These are phyloP conservation scores for Elsinoe perseae DNA, from an alignment of 2,329 filamentous ascomycete genomes.

Conservation along the genomic window DNA sequence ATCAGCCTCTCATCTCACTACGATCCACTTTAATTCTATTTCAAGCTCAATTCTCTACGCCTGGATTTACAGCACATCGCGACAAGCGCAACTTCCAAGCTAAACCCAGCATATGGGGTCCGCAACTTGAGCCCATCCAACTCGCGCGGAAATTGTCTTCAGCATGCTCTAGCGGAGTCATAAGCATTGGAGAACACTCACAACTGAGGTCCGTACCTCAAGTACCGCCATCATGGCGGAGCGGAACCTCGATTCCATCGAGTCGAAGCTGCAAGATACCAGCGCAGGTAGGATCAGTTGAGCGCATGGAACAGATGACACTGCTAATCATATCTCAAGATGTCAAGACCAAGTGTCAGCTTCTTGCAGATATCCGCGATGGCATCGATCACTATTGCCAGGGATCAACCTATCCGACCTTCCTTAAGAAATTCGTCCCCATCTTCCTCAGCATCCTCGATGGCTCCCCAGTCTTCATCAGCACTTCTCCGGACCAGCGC, in stretches of 20 bases:
- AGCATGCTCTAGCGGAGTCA: not conserved
- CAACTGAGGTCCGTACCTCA: not conserved
- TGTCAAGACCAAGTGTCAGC: conserved; percentile 69
- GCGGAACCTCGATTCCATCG: conserved; percentile 40
- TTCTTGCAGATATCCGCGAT: conserved; percentile 81
- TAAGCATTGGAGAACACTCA: not conserved
- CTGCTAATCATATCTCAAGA: conserved; percentile 47
- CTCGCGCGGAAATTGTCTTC: too few species aligned
- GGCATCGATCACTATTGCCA: conserved; percentile 81
- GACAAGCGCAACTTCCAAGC: not conserved
- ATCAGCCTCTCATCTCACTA: too few species aligned
- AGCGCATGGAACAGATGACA: not conserved
- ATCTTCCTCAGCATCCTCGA: conserved; percentile 79
- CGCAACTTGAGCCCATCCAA: not conserved
- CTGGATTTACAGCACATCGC: not conserved
- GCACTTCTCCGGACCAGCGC: conserved; percentile 85
- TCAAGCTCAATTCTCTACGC: too few species aligned
- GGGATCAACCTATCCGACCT: conserved; percentile 66
- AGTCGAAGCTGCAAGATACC: conserved; percentile 40
- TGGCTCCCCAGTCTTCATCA: conserved; percentile 83
- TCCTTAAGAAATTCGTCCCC: conserved; percentile 82
- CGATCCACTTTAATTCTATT: too few species aligned
- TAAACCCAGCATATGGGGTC: not conserved
- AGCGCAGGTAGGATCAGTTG: conserved; percentile 18
- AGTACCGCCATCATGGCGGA: conserved; percentile 28